Evolutionary conservation across 164 flowering plant genomes (phyloP), one percentile per base, ranked within the genome.

Genomic region (Litsea cubeba): DNA sequence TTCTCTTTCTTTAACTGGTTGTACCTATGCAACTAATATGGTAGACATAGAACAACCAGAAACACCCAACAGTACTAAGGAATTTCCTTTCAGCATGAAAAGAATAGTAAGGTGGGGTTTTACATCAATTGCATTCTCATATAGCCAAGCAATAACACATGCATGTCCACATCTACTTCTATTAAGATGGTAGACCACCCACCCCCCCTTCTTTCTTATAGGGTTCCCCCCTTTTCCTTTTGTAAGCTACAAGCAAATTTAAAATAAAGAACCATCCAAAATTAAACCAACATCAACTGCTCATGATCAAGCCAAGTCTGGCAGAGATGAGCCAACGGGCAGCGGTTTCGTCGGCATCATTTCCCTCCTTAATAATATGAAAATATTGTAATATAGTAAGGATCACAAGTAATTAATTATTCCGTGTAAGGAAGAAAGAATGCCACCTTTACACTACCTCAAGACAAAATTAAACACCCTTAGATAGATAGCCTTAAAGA

Each of bases 171-270:
- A 66, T 73, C 72, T 40, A 30, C 24, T 69, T 23, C 71, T 24
- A 60, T 54, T 30, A 22, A 46, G 24, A 75, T 35, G 68, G 25
- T 32, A 69, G 72, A 68, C 72, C 62, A 69, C 20, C 72, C 25
- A 72, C 17, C 60, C 72, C 66, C 57, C 2, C 46, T 8, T 24
- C 70, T 65, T 66, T 46, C 18, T 30, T 54, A 57, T 23, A 40
- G 6, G 66, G 46, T 60, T 57, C 35, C 66, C 58, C 58, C 12
- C 76, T 67, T 74, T 74, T 54, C 63, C 65, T 68, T 72, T 74
- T 66, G 50, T 40, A 68, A 22, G 24, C 28, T 23, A 50, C 72
- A 70, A 50, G 50, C 65, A 40, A 23, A 35, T 72, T 26, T 25
- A 64, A 73, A 17, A 5, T 15, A 66, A 28, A 72, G 68, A 62